phyloP scores from a whole-genome alignment of 345 rosid species.

The Triadica sebifera region DNA sequence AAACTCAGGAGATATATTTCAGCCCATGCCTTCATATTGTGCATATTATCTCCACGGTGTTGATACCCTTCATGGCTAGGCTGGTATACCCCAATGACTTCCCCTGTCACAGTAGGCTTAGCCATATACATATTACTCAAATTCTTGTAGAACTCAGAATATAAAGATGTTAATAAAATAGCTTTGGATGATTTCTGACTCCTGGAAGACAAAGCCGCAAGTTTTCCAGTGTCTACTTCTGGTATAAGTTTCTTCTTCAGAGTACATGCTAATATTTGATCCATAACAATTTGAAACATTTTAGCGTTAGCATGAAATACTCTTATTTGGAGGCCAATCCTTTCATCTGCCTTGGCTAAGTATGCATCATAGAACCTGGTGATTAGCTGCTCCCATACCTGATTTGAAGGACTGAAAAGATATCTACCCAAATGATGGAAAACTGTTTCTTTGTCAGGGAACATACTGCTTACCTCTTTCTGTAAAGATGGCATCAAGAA shows the following conservation, averaged over 20 bases:
- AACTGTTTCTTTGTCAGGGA: conserved; percentile 27
- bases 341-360: conserved; percentile 22
- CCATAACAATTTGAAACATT: conserved; percentile 4
- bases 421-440: conserved; percentile 29
- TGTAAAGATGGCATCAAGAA: conserved; percentile 19
- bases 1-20: conserved; percentile 17
- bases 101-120: conserved; percentile 8
- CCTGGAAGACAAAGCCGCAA: neutral
- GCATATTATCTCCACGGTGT: conserved; percentile 9
- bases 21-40: conserved; percentile 25
- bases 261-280: conserved; percentile 16
- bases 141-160: conserved; percentile 12
- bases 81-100: conserved; percentile 17
- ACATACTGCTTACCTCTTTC: conserved; percentile 11
- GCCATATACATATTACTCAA: neutral
- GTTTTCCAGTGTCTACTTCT: neutral
- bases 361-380: conserved; percentile 23
- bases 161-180: conserved; percentile 10
- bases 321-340: conserved; percentile 27
- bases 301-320: conserved; percentile 5
- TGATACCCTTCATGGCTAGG: conserved; percentile 23
- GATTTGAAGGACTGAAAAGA: conserved; percentile 30
- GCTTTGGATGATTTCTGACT: conserved; percentile 9
- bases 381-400: conserved; percentile 23
- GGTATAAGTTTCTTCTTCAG: conserved; percentile 22